Evolutionary conservation across 2,329 filamentous ascomycete species (phyloP).

Genomic region (Colletotrichum higginsianum): DNA sequence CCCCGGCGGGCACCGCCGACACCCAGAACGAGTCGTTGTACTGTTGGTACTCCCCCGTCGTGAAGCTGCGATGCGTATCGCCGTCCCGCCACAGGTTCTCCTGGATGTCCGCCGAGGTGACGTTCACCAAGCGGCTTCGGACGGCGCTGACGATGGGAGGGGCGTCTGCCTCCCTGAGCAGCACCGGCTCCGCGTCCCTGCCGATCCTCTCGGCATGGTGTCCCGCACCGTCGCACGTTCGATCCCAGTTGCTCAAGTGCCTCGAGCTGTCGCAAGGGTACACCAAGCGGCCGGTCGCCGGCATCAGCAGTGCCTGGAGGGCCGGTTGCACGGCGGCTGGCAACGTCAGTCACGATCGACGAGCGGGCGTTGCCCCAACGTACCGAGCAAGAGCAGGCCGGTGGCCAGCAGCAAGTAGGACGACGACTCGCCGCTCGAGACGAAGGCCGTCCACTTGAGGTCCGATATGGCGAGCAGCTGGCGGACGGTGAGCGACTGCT

Average conservation of each 20-base stretch:
- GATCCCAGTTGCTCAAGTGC: conserved; percentile 34
- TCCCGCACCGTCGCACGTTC: conserved; percentile 8
- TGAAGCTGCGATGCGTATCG: conserved; percentile 34
- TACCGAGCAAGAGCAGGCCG: conserved; percentile 27
- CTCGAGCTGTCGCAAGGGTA: conserved; percentile 32
- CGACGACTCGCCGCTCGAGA: conserved; percentile 25
- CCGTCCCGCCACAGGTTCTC: conserved; percentile 36
- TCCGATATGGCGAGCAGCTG: conserved; percentile 40
- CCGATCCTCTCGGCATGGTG: conserved; percentile 19
- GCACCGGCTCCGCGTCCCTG: conserved; percentile 32
- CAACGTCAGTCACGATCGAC: conserved; percentile 4
- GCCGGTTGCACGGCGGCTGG: conserved; percentile 31
- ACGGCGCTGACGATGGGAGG: conserved; percentile 15
- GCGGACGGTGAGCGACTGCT: conserved; percentile 35
- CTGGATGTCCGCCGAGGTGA: conserved; percentile 37
- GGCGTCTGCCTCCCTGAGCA: conserved; percentile 21
- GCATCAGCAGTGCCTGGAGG: conserved; percentile 37
- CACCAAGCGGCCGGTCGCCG: conserved; percentile 22
- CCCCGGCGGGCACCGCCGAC: conserved; percentile 31
- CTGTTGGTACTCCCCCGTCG: conserved; percentile 20
- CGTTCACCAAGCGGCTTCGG: conserved; percentile 24
- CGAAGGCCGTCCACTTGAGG: conserved; percentile 35
- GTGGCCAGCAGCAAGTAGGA: conserved; percentile 33
- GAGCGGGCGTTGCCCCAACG: neutral
- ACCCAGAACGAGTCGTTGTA: conserved; percentile 40